A percentile compares a stretch with the other conserved stretches of the same genome.
phyloP scores from a whole-genome alignment of 1,284 basidiomycete species.

The Cutaneotrichosporon mucoides region DNA sequence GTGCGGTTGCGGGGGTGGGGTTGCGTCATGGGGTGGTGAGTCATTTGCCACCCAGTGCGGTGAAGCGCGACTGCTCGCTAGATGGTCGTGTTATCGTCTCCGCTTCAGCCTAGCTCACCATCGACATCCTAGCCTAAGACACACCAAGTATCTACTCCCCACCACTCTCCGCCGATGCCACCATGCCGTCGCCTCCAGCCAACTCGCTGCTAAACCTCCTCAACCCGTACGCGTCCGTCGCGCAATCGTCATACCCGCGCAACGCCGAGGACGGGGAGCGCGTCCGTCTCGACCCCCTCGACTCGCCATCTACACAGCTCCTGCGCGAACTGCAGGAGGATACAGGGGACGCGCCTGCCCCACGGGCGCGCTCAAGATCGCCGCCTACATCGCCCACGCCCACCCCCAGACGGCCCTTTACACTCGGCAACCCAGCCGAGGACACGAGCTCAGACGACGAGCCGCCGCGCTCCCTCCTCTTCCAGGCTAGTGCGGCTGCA shows the following conservation, averaged over 20 bases:
- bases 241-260: conserved; percentile 65
- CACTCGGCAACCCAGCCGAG: not conserved
- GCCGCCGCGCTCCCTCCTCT: conserved; percentile 35
- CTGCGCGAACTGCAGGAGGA: conserved; percentile 36
- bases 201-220: conserved; percentile 67
- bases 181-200: conserved; percentile 17
- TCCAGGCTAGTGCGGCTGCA: conserved; percentile 13
- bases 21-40: not conserved
- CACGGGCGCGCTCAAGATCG: not conserved
- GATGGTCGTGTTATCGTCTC: not conserved
- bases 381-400: conserved; percentile 19
- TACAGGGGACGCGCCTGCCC: not conserved
- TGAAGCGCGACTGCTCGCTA: not conserved
- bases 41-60: conserved; percentile 1
- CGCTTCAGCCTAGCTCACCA: not conserved
- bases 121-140: not conserved
- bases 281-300: conserved; percentile 16
- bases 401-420: conserved; percentile 13
- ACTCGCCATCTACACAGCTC: conserved; percentile 40
- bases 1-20: no score
- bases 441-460: conserved; percentile 25
- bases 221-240: conserved; percentile 68
- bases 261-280: not conserved
- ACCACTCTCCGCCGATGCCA: not conserved
- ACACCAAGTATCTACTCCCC: no score